These are phyloP conservation scores for Blastobotrys malaysiensis DNA, from an alignment of 1,139 yeast genomes.

Conservation along the genomic window DNA sequence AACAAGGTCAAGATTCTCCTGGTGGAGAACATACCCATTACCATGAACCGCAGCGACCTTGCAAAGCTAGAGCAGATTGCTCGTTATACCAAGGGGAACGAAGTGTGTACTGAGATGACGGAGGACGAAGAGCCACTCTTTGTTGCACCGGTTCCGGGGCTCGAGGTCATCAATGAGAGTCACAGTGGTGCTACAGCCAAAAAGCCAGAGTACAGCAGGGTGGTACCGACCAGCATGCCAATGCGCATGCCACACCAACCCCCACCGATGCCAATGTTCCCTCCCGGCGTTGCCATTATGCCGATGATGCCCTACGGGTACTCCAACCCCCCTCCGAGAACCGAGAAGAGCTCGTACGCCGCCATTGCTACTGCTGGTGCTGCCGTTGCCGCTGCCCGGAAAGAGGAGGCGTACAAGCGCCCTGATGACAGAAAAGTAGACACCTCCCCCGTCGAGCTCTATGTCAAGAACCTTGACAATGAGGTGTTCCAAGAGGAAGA, in stretches of 20 bases:
- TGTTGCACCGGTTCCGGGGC: not conserved
- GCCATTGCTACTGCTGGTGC: not conserved
- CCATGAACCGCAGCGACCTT: conserved; percentile 8
- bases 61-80: not conserved
- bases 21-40: conserved; percentile 4
- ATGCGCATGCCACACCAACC: not conserved
- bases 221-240: not conserved
- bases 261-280: not conserved
- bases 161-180: not conserved
- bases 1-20: conserved; percentile 5
- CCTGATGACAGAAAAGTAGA: not conserved
- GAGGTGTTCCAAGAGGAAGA: conserved; percentile 5
- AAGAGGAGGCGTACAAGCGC: too few relatives aligned
- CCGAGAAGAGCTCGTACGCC: not conserved
- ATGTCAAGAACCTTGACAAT: conserved; percentile 8
- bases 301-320: not conserved
- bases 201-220: not conserved
- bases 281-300: not conserved
- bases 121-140: not conserved
- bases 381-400: not conserved
- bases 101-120: not conserved
- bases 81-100: not conserved
- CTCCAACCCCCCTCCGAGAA: not conserved
- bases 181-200: not conserved
- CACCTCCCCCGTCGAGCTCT: not conserved